Percentiles rank a stretch among this genome's conserved stretches.
Evolutionary conservation across 495 filamentous ascomycete species (phyloP).

Genomic region (Hyaloscypha hepaticicola): DNA sequence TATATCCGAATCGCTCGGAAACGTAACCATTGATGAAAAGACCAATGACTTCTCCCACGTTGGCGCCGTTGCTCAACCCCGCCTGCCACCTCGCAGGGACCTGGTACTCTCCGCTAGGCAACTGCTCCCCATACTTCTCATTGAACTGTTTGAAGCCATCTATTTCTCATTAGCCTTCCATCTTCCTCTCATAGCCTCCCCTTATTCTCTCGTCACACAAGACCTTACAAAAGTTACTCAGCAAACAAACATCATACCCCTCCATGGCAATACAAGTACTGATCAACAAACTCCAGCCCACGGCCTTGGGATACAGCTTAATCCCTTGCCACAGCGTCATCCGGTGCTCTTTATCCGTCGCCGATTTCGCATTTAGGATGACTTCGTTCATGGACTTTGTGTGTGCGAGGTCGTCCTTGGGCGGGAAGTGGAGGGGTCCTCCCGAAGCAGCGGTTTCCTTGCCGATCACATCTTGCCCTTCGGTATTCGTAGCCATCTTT

Average conservation of each 20-base stretch:
- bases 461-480: neutral
- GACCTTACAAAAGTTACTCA: conserved; percentile 58
- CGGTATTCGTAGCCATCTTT: conserved; percentile 3
- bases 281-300: conserved; percentile 60
- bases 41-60: conserved; percentile 76
- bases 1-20: conserved; percentile 73
- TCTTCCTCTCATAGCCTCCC: too few species aligned
- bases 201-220: conserved; percentile 10
- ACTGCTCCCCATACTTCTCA: conserved; percentile 61
- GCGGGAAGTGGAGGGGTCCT: conserved; percentile 24
- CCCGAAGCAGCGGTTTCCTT: neutral
- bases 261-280: conserved; percentile 65
- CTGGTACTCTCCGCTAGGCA: conserved; percentile 59
- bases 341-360: conserved; percentile 52
- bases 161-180: conserved; percentile 20
- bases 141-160: conserved; percentile 63
- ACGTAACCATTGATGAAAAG: conserved; percentile 74
- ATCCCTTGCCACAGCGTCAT: conserved; percentile 56
- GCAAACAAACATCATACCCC: conserved; percentile 59
- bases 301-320: conserved; percentile 54
- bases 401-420: conserved; percentile 27
- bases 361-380: conserved; percentile 45
- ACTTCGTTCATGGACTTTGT: conserved; percentile 40
- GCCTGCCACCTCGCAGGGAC: conserved; percentile 75
- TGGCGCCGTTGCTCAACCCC: conserved; percentile 65